phyloP scores from a whole-genome alignment of 2,329 filamentous ascomycete species.

The Penicillium sp. region DNA sequence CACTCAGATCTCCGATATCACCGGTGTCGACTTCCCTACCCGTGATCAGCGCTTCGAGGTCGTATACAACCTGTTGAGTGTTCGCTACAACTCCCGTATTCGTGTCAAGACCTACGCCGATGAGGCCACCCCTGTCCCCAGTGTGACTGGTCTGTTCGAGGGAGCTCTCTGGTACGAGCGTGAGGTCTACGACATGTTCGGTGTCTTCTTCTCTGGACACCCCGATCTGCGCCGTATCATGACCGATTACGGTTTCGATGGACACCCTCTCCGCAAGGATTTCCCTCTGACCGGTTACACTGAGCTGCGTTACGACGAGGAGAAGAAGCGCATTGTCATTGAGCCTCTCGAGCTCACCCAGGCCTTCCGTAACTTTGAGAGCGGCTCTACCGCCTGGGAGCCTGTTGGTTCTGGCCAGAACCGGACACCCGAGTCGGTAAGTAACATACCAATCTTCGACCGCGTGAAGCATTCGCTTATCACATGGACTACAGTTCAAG shows the following conservation, averaged over 20 bases:
- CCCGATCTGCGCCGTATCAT: conserved; percentile 96
- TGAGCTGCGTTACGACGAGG: conserved; percentile 96
- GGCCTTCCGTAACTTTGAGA: conserved; percentile 98
- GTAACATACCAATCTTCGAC: conserved; percentile 33
- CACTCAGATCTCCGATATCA: conserved; percentile 90
- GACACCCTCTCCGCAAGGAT: conserved; percentile 95
- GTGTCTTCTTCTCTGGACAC: conserved; percentile 94
- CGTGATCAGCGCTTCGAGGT: conserved; percentile 95
- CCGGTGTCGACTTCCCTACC: conserved; percentile 93
- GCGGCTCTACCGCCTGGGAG: conserved; percentile 73
- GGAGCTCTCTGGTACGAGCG: conserved; percentile 99
- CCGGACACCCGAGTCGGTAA: conserved; percentile 71
- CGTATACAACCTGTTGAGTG: conserved; percentile 94
- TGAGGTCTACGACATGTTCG: conserved; percentile 96
- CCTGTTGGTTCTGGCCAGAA: conserved; percentile 73
- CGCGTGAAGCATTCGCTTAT: conserved; percentile 13
- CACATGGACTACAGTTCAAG: conserved; percentile 68
- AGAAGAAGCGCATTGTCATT: conserved; percentile 99
- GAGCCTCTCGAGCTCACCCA: conserved; percentile 97
- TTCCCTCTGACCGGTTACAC: conserved; percentile 98
- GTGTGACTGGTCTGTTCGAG: conserved; percentile 82
- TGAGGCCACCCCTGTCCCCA: conserved; percentile 90
- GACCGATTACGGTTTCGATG: conserved; percentile 99
- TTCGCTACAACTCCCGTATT: conserved; percentile 95
- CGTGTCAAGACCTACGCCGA: conserved; percentile 99